Base-by-base conservation (phyloP, 441 rosid species). In the Brassica hybrid region DNA sequence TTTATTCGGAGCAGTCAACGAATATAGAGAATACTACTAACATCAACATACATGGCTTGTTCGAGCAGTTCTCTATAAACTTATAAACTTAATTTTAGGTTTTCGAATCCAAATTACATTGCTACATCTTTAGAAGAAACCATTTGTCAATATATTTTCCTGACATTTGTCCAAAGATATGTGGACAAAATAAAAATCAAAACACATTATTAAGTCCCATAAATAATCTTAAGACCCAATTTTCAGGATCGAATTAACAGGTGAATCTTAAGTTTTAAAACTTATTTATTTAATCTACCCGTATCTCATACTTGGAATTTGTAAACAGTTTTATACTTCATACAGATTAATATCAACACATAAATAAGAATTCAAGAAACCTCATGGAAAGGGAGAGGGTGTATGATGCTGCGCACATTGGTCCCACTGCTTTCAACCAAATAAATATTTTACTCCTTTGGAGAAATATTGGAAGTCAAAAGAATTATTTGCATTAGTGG, bases 351-450 rank as follows among this genome's bases (percentile, higher is more conserved):
- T n/a, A n/a, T n/a, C n/a, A n/a, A 21, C 9, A 19, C 64, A 36
- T 34, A 72, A 25, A 34, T 48, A 5, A 13, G 54, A 12, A 3
- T 25, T 67, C 43, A 38, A 38, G 43, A 38, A 38, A 38, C 43
- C 43, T 38, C 43, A 38, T 38, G 12, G 3, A 36, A 32, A 38
- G 43, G 43, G 43, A 2, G 43, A 38, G 43, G 43, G 43, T 38
- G 3, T 38, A 38, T 43, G 14, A 43, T 43, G 52, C 3, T 38
- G 3, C 3, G 43, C 43, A 38, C 43, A 38, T 38, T 54, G 74
- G 75, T 69, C 67, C 80, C 57, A 27, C 50, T 62, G 65, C 82
- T 69, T 78, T 25, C 59, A 73, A 73, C 74, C 38, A 78, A 72
- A 72, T 60, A 50, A n/a, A n/a, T 68, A 12, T 78, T 48, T 78